Evolutionary conservation across 78 protist genomes (phyloP).

Genomic region (Mantamonas sphyraenae): DNA sequence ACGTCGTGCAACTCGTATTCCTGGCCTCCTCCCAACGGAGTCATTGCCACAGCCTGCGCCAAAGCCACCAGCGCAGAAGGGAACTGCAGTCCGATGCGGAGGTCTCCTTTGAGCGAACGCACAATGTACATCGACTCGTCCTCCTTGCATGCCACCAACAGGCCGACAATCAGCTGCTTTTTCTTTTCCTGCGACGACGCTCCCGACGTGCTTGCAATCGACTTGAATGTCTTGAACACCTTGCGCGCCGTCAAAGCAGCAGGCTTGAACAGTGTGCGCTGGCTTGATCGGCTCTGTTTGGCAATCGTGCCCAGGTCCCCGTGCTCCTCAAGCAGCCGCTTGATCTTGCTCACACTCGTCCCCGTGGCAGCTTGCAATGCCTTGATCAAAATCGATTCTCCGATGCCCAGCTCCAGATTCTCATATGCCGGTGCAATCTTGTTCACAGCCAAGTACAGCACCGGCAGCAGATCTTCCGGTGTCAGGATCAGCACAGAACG

Average conservation of each 20-base stretch:
- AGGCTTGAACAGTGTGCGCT: conserved; percentile 7
- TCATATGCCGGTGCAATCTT: conserved; percentile 67
- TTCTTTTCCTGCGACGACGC: background rate
- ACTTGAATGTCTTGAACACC: conserved; percentile 28
- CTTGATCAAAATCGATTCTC: conserved; percentile 68
- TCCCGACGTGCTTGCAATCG: conserved; percentile 28
- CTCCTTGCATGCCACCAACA: too few species aligned
- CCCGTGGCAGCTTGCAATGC: conserved; percentile 76
- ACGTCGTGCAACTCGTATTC: background rate
- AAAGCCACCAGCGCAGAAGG: conserved; percentile 82
- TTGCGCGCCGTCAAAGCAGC: conserved; percentile 45
- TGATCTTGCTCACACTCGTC: conserved; percentile 22
- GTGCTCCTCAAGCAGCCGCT: conserved; percentile 19
- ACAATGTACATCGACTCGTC: too few species aligned
- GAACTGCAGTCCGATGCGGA: conserved; percentile 92
- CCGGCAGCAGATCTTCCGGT: conserved; percentile 39
- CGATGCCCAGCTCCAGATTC: conserved; percentile 92
- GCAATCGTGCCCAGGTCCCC: conserved; percentile 92
- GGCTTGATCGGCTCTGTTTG: conserved; percentile 15
- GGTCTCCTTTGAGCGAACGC: conserved; percentile 64
- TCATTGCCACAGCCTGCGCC: conserved; percentile 63
- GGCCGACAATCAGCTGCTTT: too few species aligned
- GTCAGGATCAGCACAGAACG: conserved; percentile 33
- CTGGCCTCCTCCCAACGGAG: conserved; percentile 28
- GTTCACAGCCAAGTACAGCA: conserved; percentile 54